Evolutionary conservation across 257 asterid genomes (phyloP).

Genomic region (Scutellaria minor): DNA sequence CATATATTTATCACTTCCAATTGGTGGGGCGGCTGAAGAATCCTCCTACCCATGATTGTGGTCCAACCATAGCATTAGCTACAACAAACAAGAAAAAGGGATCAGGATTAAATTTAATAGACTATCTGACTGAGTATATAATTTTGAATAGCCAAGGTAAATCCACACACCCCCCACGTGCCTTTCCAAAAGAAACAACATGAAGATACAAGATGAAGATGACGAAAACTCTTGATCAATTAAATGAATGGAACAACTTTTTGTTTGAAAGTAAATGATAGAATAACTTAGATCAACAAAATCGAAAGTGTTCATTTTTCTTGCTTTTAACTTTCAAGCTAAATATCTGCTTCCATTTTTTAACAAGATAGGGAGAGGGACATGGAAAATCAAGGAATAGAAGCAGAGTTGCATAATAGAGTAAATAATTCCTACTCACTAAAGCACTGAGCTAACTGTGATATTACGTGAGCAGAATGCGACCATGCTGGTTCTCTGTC

Average conservation of each 20-base stretch:
- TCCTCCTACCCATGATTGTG: constrained; percentile 97
- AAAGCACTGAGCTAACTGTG: constrained; percentile 82
- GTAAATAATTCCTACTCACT: constrained; percentile 63
- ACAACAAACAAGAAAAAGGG: constrained; percentile 30
- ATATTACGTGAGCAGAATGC: constrained; percentile 72
- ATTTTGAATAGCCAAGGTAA: no score
- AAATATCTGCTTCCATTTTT: background rate
- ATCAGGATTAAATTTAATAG: constrained; percentile 12
- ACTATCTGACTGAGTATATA: background rate
- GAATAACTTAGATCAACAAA: constrained; percentile 16
- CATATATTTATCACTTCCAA: constrained; percentile 62
- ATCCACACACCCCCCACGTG: no score
- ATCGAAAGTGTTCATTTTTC: background rate
- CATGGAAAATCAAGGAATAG: background rate
- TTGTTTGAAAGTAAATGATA: background rate
- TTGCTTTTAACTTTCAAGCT: background rate
- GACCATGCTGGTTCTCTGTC: constrained; percentile 60
- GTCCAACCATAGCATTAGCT: constrained; percentile 99
- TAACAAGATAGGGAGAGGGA: background rate
- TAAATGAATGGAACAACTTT: constrained; percentile 1
- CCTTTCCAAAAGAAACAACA: no score
- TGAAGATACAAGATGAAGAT: background rate
- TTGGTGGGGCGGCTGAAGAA: constrained; percentile 65
- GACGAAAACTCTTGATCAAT: background rate
- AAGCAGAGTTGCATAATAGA: constrained; percentile 25